Evolutionary conservation across 1,139 yeast species (phyloP), one percentile per base, ranked within the genome.

Genomic region (Yamadazyma triangularis): DNA sequence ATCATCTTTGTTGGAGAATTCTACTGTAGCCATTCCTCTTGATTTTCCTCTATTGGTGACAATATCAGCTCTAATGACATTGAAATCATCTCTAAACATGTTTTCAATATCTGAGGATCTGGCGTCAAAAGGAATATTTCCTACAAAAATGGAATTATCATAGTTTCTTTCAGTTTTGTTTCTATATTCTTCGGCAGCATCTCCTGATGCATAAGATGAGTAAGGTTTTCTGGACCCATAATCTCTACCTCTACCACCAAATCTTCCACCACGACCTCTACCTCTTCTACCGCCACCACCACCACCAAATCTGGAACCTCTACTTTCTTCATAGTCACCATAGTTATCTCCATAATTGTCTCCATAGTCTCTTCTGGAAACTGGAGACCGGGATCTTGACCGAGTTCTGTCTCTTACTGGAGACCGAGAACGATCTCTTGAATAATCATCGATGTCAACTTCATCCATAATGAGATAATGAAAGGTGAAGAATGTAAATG

Each of bases 21-120:
- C 97, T 24, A 91, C 96, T 13, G 96, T 86, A 30, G 89, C 93
- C 91, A 81, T 83, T 41, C 98, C 89, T 63, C 93, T 69, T 56
- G 89, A 82, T 48, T 86, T 85, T 34, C 95, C 94, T 44, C 82
- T 74, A 35, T 75, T 71, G n/a, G 82, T 79, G 34, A 89, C 83
- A 33, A 91, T 82, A 54, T 89, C 96, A 2, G 96, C 95, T 44
- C 87, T 75, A 13, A 82, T 72, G 29, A 91, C 86, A 23, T 71
- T 74, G 40, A 94, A 95, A 26, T 80, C 79, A 25, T 57, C 60
- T 12, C 64, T 60, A 51, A 83, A 83, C 42, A 73, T 68, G 14
- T 69, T 77, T 46, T 75, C 74, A 33, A 83, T 63, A 31, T 81
- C 83, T 31, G 64, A 60, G 39, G 83, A 70, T 19, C 77, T 70